Percentiles rank a stretch among this genome's conserved stretches.
phyloP scores from a whole-genome alignment of 1,284 basidiomycete genomes.

The Cryptococcus sp. region DNA sequence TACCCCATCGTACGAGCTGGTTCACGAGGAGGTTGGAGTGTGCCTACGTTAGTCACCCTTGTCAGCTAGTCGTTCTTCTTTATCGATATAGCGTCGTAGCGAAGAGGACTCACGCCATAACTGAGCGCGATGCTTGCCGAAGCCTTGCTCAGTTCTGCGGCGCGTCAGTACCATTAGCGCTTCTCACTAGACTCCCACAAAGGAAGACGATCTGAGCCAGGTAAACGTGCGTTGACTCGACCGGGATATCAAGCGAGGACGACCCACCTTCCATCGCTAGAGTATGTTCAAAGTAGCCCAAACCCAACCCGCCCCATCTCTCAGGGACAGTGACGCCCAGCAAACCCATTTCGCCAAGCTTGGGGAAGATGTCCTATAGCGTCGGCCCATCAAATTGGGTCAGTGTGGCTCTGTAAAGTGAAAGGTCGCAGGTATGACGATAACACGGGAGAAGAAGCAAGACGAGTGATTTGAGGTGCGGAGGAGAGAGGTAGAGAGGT shows the following conservation, averaged over 20 bases:
- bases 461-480: too few species aligned
- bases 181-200: not conserved
- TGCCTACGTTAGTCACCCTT: constrained; percentile 55
- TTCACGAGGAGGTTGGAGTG: constrained; percentile 88
- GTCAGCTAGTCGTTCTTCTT: not conserved
- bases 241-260: not conserved
- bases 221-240: not conserved
- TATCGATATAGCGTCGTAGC: not conserved
- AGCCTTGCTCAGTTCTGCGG: constrained; percentile 72
- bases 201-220: not conserved
- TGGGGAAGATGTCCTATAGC: constrained; percentile 80
- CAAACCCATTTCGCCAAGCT: constrained; percentile 76
- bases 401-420: not conserved
- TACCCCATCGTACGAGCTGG: constrained; percentile 72
- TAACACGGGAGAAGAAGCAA: too few species aligned
- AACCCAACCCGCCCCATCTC: constrained; percentile 73
- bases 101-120: constrained; percentile 63
- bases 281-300: constrained; percentile 85
- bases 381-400: not conserved
- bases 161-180: constrained; percentile 1
- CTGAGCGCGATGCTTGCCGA: constrained; percentile 89
- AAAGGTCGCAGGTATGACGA: too few species aligned
- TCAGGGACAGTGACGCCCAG: constrained; percentile 77
- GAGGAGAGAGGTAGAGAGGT: too few species aligned
- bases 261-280: constrained; percentile 76